Percentiles rank a stretch among this genome's conserved stretches.
These are phyloP conservation scores for Globisporangium cylindrosporum DNA, from an alignment of 352 stramenopile species.

Conservation along the genomic window DNA sequence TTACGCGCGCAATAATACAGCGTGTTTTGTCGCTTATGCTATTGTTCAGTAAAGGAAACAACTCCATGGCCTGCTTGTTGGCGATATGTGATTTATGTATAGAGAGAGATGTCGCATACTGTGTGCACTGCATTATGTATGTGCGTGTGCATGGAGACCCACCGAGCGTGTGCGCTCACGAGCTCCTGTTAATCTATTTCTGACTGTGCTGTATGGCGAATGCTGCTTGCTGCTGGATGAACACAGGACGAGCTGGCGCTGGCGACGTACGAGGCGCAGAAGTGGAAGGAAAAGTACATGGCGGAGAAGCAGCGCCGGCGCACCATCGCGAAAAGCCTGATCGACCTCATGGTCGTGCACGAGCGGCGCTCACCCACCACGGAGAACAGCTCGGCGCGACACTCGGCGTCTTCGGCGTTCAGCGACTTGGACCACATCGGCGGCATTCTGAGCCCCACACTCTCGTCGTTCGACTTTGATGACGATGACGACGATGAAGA, in stretches of 20 bases:
- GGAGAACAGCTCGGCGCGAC: slow-evolving; percentile 18
- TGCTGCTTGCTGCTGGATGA: not conserved
- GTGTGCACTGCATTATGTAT: not conserved
- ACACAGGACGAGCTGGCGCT: slow-evolving; percentile 57
- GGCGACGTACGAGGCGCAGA: slow-evolving; percentile 61
- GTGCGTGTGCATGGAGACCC: not conserved
- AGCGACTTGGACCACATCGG: slow-evolving; percentile 56
- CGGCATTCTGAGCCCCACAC: slow-evolving; percentile 71
- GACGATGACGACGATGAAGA: slow-evolving; percentile 40
- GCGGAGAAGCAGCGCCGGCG: slow-evolving; percentile 67
- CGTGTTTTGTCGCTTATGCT: not conserved
- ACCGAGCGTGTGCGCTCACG: not conserved
- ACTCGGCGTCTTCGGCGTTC: slow-evolving; percentile 38
- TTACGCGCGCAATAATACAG: not conserved
- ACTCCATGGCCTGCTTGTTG: not conserved
- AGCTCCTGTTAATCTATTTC: slow-evolving; percentile 10
- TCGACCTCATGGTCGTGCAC: slow-evolving; percentile 56
- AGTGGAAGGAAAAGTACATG: slow-evolving; percentile 83
- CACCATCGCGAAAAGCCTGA: slow-evolving; percentile 55
- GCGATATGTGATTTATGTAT: not conserved
- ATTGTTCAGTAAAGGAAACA: not conserved
- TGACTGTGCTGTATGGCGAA: not conserved
- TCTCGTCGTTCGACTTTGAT: slow-evolving; percentile 87
- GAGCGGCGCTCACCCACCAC: slow-evolving; percentile 25
- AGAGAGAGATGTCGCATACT: not conserved